A percentile compares a stretch with the other conserved stretches of the same genome.
Evolutionary conservation across 2,329 filamentous ascomycete species (phyloP).

Genomic region (Monilinia polystroma): DNA sequence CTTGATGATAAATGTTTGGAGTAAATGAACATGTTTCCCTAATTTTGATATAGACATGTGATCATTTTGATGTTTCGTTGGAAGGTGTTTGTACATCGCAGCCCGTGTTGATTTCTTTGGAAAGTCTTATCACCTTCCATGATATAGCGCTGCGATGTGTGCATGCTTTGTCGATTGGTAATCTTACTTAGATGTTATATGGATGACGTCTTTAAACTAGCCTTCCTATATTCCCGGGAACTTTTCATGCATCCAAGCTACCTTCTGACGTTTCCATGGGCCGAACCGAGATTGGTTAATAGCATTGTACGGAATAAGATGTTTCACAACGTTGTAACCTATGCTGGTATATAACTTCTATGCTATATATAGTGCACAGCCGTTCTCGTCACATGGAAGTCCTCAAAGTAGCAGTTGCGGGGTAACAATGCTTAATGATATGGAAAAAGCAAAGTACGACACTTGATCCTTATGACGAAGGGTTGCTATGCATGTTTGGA

Average conservation of each 20-base stretch:
- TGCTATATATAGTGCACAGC: background rate
- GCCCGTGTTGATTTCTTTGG: background rate
- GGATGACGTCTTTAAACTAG: too few species aligned
- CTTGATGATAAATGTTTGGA: background rate
- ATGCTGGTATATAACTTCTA: background rate
- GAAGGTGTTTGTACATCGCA: background rate
- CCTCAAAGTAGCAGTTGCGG: background rate
- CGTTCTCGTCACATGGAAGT: background rate
- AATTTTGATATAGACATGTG: background rate
- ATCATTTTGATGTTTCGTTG: background rate
- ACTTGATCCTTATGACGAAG: background rate
- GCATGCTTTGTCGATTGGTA: constrained; percentile 8
- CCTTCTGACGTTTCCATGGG: background rate
- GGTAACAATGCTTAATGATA: background rate
- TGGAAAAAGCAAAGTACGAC: background rate
- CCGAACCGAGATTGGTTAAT: background rate
- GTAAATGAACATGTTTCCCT: background rate
- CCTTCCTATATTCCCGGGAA: background rate
- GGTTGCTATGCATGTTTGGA: background rate
- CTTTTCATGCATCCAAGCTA: background rate
- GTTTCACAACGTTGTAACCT: background rate
- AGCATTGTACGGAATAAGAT: background rate
- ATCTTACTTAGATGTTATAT: too few species aligned
- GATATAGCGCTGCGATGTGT: background rate
- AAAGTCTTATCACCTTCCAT: background rate